A percentile compares a stretch with the other conserved stretches of the same genome.
Evolutionary conservation across 2,329 filamentous ascomycete species (phyloP).

Genomic region (Colletotrichum abscissum): DNA sequence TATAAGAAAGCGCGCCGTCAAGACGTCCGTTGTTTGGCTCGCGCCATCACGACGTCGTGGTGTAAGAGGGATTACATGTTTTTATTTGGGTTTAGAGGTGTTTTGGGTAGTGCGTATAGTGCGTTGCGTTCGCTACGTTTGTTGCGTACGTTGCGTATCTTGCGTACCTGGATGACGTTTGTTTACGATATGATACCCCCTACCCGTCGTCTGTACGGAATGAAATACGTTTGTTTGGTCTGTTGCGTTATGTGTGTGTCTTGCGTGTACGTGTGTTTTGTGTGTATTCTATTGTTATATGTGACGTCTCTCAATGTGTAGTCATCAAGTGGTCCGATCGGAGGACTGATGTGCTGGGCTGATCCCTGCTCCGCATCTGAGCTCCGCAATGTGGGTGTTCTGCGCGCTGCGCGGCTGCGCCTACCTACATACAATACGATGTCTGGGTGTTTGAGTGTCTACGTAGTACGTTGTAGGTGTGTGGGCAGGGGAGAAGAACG

Average conservation of each 20-base stretch:
- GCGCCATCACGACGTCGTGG: constrained; percentile 18
- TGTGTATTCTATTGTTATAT: neutral
- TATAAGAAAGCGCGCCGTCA: constrained; percentile 20
- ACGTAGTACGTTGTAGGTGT: neutral
- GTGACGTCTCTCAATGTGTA: constrained; percentile 17
- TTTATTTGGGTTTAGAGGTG: neutral
- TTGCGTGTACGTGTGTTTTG: constrained; percentile 36
- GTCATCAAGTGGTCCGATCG: constrained; percentile 4
- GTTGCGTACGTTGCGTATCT: constrained; percentile 24
- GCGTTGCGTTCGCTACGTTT: constrained; percentile 29
- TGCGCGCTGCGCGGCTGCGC: neutral
- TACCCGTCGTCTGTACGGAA: constrained; percentile 26
- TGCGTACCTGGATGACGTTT: constrained; percentile 24
- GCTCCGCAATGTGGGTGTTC: neutral
- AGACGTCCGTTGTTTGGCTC: constrained; percentile 22
- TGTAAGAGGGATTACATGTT: constrained; percentile 16
- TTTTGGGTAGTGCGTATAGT: constrained; percentile 27
- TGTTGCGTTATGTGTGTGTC: constrained; percentile 36
- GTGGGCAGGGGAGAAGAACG: neutral
- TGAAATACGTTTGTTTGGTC: constrained; percentile 37
- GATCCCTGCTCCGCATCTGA: constrained; percentile 16
- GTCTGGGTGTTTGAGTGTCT: neutral
- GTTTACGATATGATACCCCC: constrained; percentile 34
- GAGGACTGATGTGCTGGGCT: neutral
- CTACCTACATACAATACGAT: neutral